These are phyloP conservation scores for Epicoccum nigrum DNA, from an alignment of 2,329 filamentous ascomycete genomes.

Conservation along the genomic window DNA sequence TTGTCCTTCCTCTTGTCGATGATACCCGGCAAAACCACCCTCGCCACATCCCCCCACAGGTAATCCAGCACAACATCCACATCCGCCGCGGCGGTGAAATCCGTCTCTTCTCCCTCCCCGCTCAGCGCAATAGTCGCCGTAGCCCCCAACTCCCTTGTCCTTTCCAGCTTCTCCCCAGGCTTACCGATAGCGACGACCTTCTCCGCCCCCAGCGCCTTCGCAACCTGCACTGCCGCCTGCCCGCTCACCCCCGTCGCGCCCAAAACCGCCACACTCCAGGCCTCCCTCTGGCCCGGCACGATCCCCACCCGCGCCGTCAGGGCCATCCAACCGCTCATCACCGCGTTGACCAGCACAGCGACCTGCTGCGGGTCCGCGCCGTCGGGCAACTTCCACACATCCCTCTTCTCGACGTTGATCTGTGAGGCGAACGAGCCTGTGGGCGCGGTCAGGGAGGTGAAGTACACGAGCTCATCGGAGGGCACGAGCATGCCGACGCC, in stretches of 20 bases:
- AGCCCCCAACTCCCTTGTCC: slow-evolving; percentile 47
- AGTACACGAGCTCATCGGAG: slow-evolving; percentile 59
- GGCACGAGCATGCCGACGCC: slow-evolving; percentile 56
- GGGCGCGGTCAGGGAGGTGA: slow-evolving; percentile 47
- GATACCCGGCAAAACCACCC: slow-evolving; percentile 14
- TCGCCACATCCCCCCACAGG: slow-evolving; percentile 54
- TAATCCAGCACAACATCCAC: slow-evolving; percentile 65
- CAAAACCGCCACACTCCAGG: slow-evolving; percentile 59
- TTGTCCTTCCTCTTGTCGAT: slow-evolving; percentile 22
- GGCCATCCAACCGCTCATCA: slow-evolving; percentile 65
- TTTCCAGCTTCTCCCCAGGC: slow-evolving; percentile 51
- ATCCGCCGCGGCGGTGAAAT: slow-evolving; percentile 55
- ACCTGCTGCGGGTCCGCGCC: slow-evolving; percentile 56
- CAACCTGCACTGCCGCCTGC: slow-evolving; percentile 56
- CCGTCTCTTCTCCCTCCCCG: slow-evolving; percentile 55
- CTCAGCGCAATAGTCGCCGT: slow-evolving; percentile 56
- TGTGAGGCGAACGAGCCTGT: slow-evolving; percentile 56
- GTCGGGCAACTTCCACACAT: slow-evolving; percentile 52
- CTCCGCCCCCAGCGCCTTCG: slow-evolving; percentile 57
- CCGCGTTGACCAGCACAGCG: slow-evolving; percentile 63
- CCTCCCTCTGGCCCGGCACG: slow-evolving; percentile 40
- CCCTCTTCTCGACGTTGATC: slow-evolving; percentile 54
- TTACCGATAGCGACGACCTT: slow-evolving; percentile 60
- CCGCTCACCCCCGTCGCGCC: slow-evolving; percentile 62
- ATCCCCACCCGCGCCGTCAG: slow-evolving; percentile 52